These are phyloP conservation scores for Tricholoma bakamatsutake DNA, from an alignment of 768 basidiomycete genomes.

Conservation along the genomic window DNA sequence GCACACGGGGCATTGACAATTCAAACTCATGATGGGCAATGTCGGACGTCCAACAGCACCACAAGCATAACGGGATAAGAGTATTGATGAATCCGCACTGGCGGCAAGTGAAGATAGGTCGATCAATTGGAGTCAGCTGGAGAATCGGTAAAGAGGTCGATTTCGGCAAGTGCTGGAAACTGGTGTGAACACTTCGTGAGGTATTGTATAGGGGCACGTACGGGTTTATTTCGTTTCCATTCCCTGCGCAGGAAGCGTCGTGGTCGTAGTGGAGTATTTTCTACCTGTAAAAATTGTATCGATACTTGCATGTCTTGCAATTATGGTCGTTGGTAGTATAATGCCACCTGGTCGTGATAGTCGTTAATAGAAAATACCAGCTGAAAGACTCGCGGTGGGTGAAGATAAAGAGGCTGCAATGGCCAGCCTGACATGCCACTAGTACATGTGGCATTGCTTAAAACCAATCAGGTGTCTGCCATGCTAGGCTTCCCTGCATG, in stretches of 20 bases:
- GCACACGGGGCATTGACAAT: conserved; percentile 29
- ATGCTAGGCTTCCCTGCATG: neutral
- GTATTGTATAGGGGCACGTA: conserved; percentile 11
- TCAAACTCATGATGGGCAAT: conserved; percentile 35
- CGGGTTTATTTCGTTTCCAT: conserved; percentile 38
- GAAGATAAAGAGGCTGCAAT: neutral
- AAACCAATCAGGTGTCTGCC: neutral
- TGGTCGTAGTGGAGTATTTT: conserved; percentile 4
- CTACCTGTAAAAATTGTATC: neutral
- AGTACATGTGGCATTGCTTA: conserved; percentile 1
- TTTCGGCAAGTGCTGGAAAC: conserved; percentile 34
- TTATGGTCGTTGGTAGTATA: neutral
- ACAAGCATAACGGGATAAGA: conserved; percentile 43
- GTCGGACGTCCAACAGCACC: conserved; percentile 44
- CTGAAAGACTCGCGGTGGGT: neutral
- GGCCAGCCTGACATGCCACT: conserved; percentile 2
- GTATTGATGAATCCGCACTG: conserved; percentile 43
- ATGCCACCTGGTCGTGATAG: conserved; percentile 1
- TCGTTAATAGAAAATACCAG: neutral
- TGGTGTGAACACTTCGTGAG: neutral
- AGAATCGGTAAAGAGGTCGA: conserved; percentile 43
- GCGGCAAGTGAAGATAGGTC: conserved; percentile 40
- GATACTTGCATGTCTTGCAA: neutral
- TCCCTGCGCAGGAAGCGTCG: conserved; percentile 32
- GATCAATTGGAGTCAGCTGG: conserved; percentile 30